These are phyloP conservation scores for Geotrichum phurueaensis DNA, from an alignment of 1,139 yeast genomes.

Conservation along the genomic window DNA sequence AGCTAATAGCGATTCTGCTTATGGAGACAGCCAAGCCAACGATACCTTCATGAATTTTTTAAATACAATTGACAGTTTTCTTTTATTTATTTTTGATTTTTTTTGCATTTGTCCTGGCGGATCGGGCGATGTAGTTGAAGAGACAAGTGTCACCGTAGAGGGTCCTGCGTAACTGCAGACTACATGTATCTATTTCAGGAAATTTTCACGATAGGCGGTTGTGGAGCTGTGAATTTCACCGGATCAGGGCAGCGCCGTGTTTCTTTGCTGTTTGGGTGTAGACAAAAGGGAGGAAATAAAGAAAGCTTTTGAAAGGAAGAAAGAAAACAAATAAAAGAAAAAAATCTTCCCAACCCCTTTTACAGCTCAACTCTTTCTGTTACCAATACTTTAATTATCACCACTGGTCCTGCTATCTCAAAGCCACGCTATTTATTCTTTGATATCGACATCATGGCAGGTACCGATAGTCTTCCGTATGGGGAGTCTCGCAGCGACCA, in stretches of 20 bases:
- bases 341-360: neutral
- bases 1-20: conserved; percentile 70
- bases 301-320: neutral
- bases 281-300: neutral
- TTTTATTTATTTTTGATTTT: neutral
- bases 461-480: neutral
- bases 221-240: neutral
- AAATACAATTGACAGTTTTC: neutral
- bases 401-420: no score
- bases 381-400: neutral
- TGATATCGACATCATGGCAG: neutral
- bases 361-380: neutral
- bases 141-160: no score
- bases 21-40: conserved; percentile 25
- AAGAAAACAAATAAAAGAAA: neutral
- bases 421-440: neutral
- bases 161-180: neutral
- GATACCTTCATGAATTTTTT: neutral
- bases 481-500: conserved; percentile 1
- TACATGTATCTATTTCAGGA: neutral
- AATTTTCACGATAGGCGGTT: neutral
- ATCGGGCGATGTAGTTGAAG: no score
- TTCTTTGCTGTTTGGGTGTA: neutral
- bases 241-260: neutral
- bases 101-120: neutral